phyloP scores from a whole-genome alignment of 306 rosid species.

The Hylodesmum podocarpum region DNA sequence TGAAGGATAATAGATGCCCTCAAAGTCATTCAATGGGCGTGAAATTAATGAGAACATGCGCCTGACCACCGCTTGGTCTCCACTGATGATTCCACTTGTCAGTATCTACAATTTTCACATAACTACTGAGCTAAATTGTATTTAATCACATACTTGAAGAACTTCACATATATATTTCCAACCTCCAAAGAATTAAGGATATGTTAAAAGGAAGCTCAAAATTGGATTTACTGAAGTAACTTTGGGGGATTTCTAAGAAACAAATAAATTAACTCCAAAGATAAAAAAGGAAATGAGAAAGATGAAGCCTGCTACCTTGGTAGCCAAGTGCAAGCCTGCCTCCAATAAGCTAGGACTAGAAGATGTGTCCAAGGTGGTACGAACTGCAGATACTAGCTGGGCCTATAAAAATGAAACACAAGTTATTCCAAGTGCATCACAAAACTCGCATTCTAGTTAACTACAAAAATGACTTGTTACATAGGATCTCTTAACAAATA shows the following conservation, averaged over 20 bases:
- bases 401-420: too few species aligned
- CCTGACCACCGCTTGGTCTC: slow-evolving; percentile 86
- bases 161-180: slow-evolving; percentile 10
- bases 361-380: slow-evolving; percentile 84
- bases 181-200: neutral
- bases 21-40: slow-evolving; percentile 80
- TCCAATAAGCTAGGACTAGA: slow-evolving; percentile 93
- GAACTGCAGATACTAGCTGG: slow-evolving; percentile 94
- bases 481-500: slow-evolving; percentile 11
- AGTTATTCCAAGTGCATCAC: slow-evolving; percentile 33
- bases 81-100: slow-evolving; percentile 92
- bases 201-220: neutral
- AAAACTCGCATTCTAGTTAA: slow-evolving; percentile 20
- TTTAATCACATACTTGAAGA: neutral
- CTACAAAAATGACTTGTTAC: slow-evolving; percentile 4
- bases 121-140: slow-evolving; percentile 16
- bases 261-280: slow-evolving; percentile 9
- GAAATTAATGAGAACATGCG: slow-evolving; percentile 91
- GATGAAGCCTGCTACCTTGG: slow-evolving; percentile 60
- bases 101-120: slow-evolving; percentile 62
- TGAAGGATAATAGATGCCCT: slow-evolving; percentile 95
- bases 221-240: neutral
- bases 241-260: slow-evolving; percentile 4
- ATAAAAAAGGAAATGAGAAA: slow-evolving; percentile 19
- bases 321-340: slow-evolving; percentile 95